Evolutionary conservation across 2,329 filamentous ascomycete genomes (phyloP), one percentile per base, ranked within the genome.

Genomic region (Paracorniculantispora psalliotae): DNA sequence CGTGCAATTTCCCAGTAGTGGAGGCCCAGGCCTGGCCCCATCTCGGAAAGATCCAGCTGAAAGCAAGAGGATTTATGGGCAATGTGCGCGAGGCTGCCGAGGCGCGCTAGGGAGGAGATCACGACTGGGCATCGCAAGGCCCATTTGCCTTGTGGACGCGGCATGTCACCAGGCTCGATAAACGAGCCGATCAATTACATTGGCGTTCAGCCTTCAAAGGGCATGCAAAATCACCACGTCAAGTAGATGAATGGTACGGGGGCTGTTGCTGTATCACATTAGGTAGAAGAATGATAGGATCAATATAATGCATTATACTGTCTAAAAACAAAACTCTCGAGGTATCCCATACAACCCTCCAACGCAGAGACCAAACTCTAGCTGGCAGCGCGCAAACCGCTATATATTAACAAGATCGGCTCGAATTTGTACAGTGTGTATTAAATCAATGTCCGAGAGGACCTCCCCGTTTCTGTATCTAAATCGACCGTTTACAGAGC

Each of bases 401-500:
- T 44, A 52, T 52, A 49, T 59, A 59, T 47, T 50, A 55, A 59
- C 58, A 55, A 56, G 28, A 56, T 55, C 26, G 35, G 46, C 35
- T 59, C 50, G 43, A 59, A 59, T 59, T 59, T 59, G 46, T 59
- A 59, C 58, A 59, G 28, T n/a, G n/a, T n/a, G n/a, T 53, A 58
- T 41, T 59, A 50, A 55, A 59, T 43, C 25, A n/a, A 26, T 44
- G 19, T 30, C 30, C 35, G 23, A 46, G 3, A 52, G 48, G 28
- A 59, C 47, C 28, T 39, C 48, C n/a, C 13, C n/a, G n/a, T 25
- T 21, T 12, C 17, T 25, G 26, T 15, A 52, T 17, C 21, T 37
- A 41, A 30, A 10, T 19, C 7, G 3, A 35, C 4, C 33, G 30
- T 43, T 64, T 65, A 66, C 52, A 73, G 70, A 43, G 68, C 69